Conservation (phyloP, 2,329 filamentous ascomycete species). For the Calycina herbarum region DNA sequence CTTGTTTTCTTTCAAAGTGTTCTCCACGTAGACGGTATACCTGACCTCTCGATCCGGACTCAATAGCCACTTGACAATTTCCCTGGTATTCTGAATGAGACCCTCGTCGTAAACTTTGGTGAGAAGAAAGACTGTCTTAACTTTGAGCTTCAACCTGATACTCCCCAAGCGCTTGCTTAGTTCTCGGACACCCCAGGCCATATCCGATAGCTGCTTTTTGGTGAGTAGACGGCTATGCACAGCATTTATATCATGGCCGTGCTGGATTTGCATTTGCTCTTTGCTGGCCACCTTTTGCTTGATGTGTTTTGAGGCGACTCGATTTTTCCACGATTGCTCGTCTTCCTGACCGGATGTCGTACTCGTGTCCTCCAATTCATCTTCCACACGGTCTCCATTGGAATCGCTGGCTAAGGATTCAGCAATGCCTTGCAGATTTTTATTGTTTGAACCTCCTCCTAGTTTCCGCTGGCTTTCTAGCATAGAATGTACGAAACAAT, state of each 20-base stretch:
- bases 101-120: constrained; percentile 89
- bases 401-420: constrained; percentile 27
- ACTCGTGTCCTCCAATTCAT: constrained; percentile 13
- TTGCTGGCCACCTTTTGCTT: constrained; percentile 20
- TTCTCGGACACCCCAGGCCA: constrained; percentile 94
- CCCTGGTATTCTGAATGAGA: constrained; percentile 73
- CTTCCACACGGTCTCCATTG: constrained; percentile 14
- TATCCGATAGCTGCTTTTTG: constrained; percentile 92
- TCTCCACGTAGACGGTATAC: constrained; percentile 83
- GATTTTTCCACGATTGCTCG: constrained; percentile 55
- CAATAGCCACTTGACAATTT: constrained; percentile 79
- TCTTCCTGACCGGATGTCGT: constrained; percentile 51
- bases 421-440: constrained; percentile 33
- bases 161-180: constrained; percentile 82
- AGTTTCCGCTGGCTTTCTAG: constrained; percentile 55
- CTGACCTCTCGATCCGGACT: constrained; percentile 63
- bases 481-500: constrained; percentile 66
- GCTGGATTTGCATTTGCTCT: constrained; percentile 4
- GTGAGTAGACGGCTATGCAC: constrained; percentile 74
- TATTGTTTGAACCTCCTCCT: constrained; percentile 32
- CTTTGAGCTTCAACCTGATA: constrained; percentile 78
- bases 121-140: constrained; percentile 81
- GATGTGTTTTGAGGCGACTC: constrained; percentile 20
- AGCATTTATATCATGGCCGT: constrained; percentile 22
- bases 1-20: constrained; percentile 68